phyloP scores from a whole-genome alignment of 495 filamentous ascomycete species.

The Talaromyces trachyspermus region DNA sequence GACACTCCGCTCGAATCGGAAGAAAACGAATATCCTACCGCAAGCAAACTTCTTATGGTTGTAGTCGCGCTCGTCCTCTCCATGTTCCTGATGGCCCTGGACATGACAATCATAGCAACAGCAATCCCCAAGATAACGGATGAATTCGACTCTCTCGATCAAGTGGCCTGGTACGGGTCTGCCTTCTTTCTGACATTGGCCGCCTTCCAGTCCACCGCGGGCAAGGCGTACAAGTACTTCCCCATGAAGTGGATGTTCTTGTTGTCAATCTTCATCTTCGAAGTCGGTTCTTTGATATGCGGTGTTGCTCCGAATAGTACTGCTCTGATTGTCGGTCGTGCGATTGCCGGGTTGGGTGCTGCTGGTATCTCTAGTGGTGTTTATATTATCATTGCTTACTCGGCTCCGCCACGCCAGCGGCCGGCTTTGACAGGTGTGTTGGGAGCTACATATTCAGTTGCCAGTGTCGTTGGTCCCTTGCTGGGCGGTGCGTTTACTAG shows the following conservation, averaged over 20 bases:
- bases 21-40: conserved; percentile 25
- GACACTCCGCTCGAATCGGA: too few relatives aligned
- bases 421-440: conserved; percentile 33
- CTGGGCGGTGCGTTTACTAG: conserved; percentile 42
- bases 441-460: conserved; percentile 29
- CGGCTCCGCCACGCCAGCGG: conserved; percentile 22
- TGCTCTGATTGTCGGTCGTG: conserved; percentile 29
- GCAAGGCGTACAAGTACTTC: conserved; percentile 48
- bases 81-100: conserved; percentile 38
- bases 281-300: conserved; percentile 52
- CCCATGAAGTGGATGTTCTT: conserved; percentile 44
- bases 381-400: conserved; percentile 28
- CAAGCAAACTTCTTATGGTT: conserved; percentile 27
- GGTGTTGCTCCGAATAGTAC: conserved; percentile 22
- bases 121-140: conserved; percentile 46
- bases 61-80: conserved; percentile 33
- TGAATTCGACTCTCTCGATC: conserved; percentile 37
- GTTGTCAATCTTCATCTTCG: conserved; percentile 58
- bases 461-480: conserved; percentile 37
- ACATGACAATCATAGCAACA: conserved; percentile 38
- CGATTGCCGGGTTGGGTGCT: conserved; percentile 24
- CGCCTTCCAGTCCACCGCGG: conserved; percentile 45
- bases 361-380: conserved; percentile 19
- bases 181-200: conserved; percentile 49
- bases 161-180: conserved; percentile 50